phyloP scores from a whole-genome alignment of 169 alveolate genomes.

The Plasmodium berghei region DNA sequence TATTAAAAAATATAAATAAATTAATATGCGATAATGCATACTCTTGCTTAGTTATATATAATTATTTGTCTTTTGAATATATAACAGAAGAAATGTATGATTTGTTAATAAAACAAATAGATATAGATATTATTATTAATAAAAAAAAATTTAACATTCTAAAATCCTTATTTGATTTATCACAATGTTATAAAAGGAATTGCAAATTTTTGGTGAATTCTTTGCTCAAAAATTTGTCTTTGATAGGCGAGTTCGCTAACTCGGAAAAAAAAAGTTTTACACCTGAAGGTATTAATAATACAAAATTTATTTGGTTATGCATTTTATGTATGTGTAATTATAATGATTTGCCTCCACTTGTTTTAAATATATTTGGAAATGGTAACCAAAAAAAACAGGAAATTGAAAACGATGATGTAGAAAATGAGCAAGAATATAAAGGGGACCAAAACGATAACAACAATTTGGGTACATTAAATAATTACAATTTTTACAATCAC shows the following conservation, averaged over 20 bases:
- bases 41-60: conserved; percentile 43
- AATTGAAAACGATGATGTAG: background rate
- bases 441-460: background rate
- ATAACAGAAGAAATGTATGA: conserved; percentile 75
- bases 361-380: conserved; percentile 13
- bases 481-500: conserved; percentile 67
- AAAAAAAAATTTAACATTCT: conserved; percentile 34
- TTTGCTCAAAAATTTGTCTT: conserved; percentile 9
- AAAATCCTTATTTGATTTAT: conserved; percentile 36
- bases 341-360: conserved; percentile 15
- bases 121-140: conserved; percentile 19
- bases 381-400: background rate
- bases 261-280: background rate
- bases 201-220: conserved; percentile 25
- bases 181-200: conserved; percentile 38
- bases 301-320: conserved; percentile 67
- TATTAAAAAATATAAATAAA: conserved; percentile 41
- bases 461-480: conserved; percentile 14
- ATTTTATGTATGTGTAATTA: conserved; percentile 55
- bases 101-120: conserved; percentile 31
- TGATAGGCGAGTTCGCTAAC: background rate
- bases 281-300: background rate
- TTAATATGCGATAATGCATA: conserved; percentile 53
- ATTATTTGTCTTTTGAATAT: conserved; percentile 44
- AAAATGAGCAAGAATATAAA: background rate